These are phyloP conservation scores for Fusarium circinatum DNA, from an alignment of 2,329 filamentous ascomycete genomes.

Conservation along the genomic window DNA sequence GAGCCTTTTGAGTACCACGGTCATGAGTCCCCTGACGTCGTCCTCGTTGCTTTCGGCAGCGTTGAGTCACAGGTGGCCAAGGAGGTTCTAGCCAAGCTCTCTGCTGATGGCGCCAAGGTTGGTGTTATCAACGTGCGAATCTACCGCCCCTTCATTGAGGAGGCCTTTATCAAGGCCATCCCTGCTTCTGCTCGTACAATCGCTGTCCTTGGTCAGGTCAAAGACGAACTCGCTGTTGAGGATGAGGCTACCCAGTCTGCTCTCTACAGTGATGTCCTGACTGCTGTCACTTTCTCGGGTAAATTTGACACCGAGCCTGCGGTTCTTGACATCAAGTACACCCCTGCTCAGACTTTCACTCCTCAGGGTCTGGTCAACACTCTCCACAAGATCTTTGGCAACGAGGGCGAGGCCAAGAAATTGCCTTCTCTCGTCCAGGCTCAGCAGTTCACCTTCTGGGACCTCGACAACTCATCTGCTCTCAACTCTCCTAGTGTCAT, in stretches of 20 bases:
- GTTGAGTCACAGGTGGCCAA: constrained; percentile 87
- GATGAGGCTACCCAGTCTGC: constrained; percentile 84
- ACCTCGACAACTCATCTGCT: constrained; percentile 79
- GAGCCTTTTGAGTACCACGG: constrained; percentile 94
- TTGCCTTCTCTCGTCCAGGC: constrained; percentile 63
- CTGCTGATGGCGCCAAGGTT: constrained; percentile 78
- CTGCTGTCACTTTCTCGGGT: constrained; percentile 81
- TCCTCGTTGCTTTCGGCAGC: constrained; percentile 92
- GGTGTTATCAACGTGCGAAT: constrained; percentile 92
- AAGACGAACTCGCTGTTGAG: constrained; percentile 74
- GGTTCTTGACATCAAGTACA: constrained; percentile 90
- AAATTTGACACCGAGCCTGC: constrained; percentile 70
- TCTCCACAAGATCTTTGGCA: constrained; percentile 61
- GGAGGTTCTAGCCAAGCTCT: constrained; percentile 80
- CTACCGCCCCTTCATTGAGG: constrained; percentile 95
- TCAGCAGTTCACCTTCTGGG: constrained; percentile 94
- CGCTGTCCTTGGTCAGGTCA: constrained; percentile 89
- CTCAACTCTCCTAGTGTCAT: constrained; percentile 71
- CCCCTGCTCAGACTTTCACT: constrained; percentile 70
- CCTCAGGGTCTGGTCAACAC: constrained; percentile 63
- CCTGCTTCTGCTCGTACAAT: constrained; percentile 80
- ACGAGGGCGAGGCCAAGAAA: constrained; percentile 62
- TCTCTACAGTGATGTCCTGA: constrained; percentile 91
- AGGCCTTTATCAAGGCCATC: constrained; percentile 86
- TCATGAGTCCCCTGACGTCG: constrained; percentile 79